A percentile compares a stretch with the other conserved stretches of the same genome.
phyloP scores from a whole-genome alignment of 2,329 filamentous ascomycete species.

The Bipolaris oryzae region DNA sequence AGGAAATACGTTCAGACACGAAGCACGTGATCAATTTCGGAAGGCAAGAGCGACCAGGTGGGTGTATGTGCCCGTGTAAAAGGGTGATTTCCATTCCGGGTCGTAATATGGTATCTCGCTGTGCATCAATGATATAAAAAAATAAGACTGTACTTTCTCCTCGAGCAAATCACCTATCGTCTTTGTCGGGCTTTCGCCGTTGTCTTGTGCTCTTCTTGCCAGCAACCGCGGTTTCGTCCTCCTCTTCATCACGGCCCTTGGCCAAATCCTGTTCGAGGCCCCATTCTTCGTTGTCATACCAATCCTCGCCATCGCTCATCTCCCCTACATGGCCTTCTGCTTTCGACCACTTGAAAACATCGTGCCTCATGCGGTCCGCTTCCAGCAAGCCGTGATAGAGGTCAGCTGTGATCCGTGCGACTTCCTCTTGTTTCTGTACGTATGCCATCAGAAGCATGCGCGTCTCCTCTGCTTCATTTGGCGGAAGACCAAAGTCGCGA shows the following conservation, averaged over 20 bases:
- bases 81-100: conserved; percentile 7
- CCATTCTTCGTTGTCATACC: conserved; percentile 86
- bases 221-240: conserved; percentile 62
- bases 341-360: conserved; percentile 76
- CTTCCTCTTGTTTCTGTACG: conserved; percentile 85
- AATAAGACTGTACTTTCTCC: not conserved
- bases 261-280: conserved; percentile 73
- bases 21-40: conserved; percentile 14
- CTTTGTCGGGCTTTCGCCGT: conserved; percentile 45
- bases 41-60: conserved; percentile 23
- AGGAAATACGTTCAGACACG: conserved; percentile 10
- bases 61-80: not conserved
- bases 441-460: conserved; percentile 75
- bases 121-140: conserved; percentile 17
- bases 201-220: conserved; percentile 58
- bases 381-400: conserved; percentile 74
- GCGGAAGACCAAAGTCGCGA: conserved; percentile 73
- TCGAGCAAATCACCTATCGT: conserved; percentile 36
- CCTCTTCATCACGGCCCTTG: conserved; percentile 84
- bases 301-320: conserved; percentile 88
- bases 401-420: conserved; percentile 71
- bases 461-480: conserved; percentile 77
- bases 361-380: conserved; percentile 73
- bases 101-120: conserved; percentile 33
- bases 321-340: conserved; percentile 78